Evolutionary conservation across 352 stramenopile genomes (phyloP).

Genomic region (Vaucheria bursata): DNA sequence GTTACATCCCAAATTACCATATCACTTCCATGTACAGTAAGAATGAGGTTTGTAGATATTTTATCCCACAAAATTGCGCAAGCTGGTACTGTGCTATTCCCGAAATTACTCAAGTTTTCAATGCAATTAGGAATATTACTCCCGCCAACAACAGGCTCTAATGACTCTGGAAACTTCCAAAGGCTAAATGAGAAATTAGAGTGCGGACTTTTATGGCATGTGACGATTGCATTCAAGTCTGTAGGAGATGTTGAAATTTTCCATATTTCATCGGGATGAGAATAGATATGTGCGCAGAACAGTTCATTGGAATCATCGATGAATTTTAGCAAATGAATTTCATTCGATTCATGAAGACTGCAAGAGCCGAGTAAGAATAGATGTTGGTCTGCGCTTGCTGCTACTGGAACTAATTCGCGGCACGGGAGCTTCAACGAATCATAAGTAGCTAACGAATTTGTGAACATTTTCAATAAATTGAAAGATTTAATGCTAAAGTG

Average conservation of each 20-base stretch:
- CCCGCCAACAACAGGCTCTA: neutral
- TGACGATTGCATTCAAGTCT: slow-evolving; percentile 25
- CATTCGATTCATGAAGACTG: slow-evolving; percentile 32
- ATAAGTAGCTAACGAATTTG: neutral
- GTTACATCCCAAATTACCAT: neutral
- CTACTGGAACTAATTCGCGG: neutral
- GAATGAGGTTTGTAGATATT: slow-evolving; percentile 3
- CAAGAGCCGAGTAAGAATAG: slow-evolving; percentile 34
- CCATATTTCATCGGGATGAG: slow-evolving; percentile 38
- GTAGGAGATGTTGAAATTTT: slow-evolving; percentile 19
- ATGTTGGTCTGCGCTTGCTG: neutral
- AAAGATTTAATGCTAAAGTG: no score
- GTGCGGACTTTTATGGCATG: slow-evolving; percentile 22
- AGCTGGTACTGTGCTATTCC: neutral
- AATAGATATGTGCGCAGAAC: slow-evolving; percentile 33
- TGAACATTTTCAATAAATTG: no score
- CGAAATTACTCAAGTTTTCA: neutral
- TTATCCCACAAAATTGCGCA: neutral
- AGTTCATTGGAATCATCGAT: slow-evolving; percentile 42
- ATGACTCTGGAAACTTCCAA: neutral
- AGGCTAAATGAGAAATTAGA: slow-evolving; percentile 13
- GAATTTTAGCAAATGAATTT: slow-evolving; percentile 36
- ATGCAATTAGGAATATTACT: neutral
- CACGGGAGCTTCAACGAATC: neutral
- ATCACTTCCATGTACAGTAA: neutral